phyloP scores from a whole-genome alignment of 768 basidiomycete species.

The Kondoa subrosea region DNA sequence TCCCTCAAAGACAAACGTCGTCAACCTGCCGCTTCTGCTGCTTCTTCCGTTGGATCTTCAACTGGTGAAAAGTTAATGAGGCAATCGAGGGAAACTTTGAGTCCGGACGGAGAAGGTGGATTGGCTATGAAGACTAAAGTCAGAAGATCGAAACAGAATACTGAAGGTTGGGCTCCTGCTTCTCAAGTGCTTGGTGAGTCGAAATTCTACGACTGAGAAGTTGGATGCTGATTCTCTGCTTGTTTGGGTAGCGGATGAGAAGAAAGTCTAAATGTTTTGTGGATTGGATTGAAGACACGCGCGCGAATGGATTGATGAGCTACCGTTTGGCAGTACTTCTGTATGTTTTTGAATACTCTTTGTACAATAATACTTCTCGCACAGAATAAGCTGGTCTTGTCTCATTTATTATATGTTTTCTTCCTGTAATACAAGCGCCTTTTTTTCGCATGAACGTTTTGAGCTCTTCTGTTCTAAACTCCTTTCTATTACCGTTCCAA shows the following conservation, averaged over 20 bases:
- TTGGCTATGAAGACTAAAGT: neutral
- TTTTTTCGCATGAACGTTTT: no score
- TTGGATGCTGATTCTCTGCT: no score
- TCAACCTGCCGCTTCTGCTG: neutral
- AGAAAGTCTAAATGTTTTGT: neutral
- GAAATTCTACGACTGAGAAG: no score
- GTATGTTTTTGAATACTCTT: no score
- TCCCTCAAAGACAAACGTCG: slow-evolving; percentile 3
- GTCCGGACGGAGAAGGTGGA: neutral
- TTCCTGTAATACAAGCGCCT: no score
- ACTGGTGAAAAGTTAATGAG: neutral
- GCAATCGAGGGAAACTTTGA: neutral
- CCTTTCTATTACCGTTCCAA: no score
- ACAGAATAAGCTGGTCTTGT: no score
- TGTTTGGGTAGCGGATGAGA: neutral
- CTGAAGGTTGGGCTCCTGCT: neutral
- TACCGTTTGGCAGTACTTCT: no score
- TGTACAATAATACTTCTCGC: no score
- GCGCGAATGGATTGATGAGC: neutral
- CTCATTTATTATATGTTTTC: no score
- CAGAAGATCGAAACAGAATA: neutral
- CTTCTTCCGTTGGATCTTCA: neutral
- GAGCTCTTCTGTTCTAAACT: no score
- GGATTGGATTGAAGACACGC: neutral
- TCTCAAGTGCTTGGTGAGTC: neutral